Conservation (phyloP, 2,329 filamentous ascomycete genomes). For the Colletotrichum magnum region DNA sequence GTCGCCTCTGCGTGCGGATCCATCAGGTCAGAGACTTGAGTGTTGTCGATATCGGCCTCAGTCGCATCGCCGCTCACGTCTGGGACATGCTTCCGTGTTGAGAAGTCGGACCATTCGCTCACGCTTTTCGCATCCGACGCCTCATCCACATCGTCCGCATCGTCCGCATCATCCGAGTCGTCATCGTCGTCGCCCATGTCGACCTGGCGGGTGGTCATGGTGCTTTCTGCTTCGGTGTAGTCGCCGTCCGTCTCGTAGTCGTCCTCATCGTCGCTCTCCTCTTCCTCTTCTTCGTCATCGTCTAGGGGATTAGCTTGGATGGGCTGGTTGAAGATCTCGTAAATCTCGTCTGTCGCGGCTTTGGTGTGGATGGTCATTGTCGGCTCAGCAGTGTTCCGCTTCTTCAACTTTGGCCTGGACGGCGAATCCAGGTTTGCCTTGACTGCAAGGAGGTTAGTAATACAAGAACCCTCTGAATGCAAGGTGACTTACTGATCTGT, state of each 20-base stretch:
- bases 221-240: slow-evolving; percentile 90
- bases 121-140: slow-evolving; percentile 71
- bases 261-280: slow-evolving; percentile 70
- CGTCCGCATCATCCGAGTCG: slow-evolving; percentile 59
- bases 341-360: slow-evolving; percentile 97
- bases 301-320: slow-evolving; percentile 58
- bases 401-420: slow-evolving; percentile 84
- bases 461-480: background rate
- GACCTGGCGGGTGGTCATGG: slow-evolving; percentile 80
- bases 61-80: slow-evolving; percentile 53
- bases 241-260: slow-evolving; percentile 81
- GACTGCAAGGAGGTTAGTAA: slow-evolving; percentile 68
- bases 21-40: slow-evolving; percentile 55
- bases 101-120: slow-evolving; percentile 93
- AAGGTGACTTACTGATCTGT: slow-evolving; percentile 83
- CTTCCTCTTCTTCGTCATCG: slow-evolving; percentile 53
- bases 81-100: slow-evolving; percentile 79
- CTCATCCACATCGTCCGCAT: slow-evolving; percentile 61
- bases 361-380: slow-evolving; percentile 98
- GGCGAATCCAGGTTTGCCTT: slow-evolving; percentile 95
- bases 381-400: slow-evolving; percentile 83
- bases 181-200: slow-evolving; percentile 62
- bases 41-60: slow-evolving; percentile 55
- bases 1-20: slow-evolving; percentile 52
- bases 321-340: slow-evolving; percentile 95